Base-by-base conservation (phyloP, 169 alveolate species). In the Babesia ovata region DNA sequence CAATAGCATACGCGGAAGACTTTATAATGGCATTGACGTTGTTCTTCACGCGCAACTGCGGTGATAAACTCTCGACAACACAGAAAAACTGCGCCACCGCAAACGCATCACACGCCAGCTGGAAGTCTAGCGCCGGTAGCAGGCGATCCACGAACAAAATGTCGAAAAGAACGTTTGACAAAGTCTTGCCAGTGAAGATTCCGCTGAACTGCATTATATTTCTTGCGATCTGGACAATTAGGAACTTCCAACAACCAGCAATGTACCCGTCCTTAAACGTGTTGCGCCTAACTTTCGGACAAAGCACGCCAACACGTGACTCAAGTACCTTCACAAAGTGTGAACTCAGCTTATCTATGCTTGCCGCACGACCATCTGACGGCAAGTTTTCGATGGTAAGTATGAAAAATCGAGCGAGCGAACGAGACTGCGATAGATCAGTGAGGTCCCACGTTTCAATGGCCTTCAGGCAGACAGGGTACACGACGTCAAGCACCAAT, bases 401-500 rank as follows among this genome's bases (percentile, higher is more conserved):
- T 0, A 42, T 48, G 10, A 77, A 28, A 3, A 70, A 16, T 10
- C 56, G 42, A 29, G 75, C 57, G 28, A 79, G 70, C 26, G 28
- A 16, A 6, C n/a, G 33, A 12, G 67, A 61, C 49, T 71, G 78
- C 7, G 28, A n/a, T n/a, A 19, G 19, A 12, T 45, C 42, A 11
- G 57, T 56, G 22, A 79, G 60, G 56, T 79, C 74, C 60, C 71
- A 79, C 26, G 70, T 11, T 42, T 79, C 87, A 6, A 79, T 79
- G 54, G 75, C 70, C 17, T 60, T 79, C 17, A 79, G 14, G 22
- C 70, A 44, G 29, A n/a, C 63, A 0, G 82, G 83, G 19, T 45
- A 48, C n/a, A 70, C 44, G 14, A 70, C 61, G 42, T 79, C 87
- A 19, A 53, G 49, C 7, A 67, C 44, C 24, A 79, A 29, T 57